Evolutionary conservation across 202 grass and related monocot species (phyloP), one percentile per base, ranked within the genome.

Genomic region (Saccharum hybrid): DNA sequence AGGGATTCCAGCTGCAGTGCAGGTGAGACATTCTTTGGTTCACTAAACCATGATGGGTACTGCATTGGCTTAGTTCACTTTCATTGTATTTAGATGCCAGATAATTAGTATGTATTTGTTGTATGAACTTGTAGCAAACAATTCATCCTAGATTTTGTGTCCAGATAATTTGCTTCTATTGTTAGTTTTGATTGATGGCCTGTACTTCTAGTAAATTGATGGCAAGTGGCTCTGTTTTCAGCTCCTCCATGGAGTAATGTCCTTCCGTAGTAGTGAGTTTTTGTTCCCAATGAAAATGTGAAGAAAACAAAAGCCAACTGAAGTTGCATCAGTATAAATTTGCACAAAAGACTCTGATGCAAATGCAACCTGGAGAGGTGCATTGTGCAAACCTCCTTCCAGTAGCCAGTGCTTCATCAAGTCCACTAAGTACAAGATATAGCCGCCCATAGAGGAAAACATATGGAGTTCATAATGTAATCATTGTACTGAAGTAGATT

Each of bases 281-380:
- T 99, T 38, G 96, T 99, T 75, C 96, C 96, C 62, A 99, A 88
- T 54, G 93, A 99, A 74, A 99, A 99, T 45, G 96, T 96, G 86
- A 99, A 99, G 88, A 99, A 99, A 72, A 99, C 96, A 45, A 93
- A 99, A 23, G 96, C 93, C 66, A 99, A 72, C 65, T 99, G 96
- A 39, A 99, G 86, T 63, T 99, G 96, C 96, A 96, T 99, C 18
- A 99, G 91, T 68, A 99, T 88, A 61, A 99, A 99, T n/a, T n/a
- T 99, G 96, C 61, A 99, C 93, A 81, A 99, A 96, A 60, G 96
- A 99, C 64, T 99, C 89, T 7, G 93, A 99, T 9, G 93, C 93
- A 75, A 99, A 91, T 62, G 96, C 96, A 76, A 99, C 96, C 52
- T 99, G 96, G 49, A 99, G 96, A 66, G 96, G 90, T 33, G 85